Evolutionary conservation across 1,139 yeast species (phyloP).

Genomic region (Protomyces pachydermus): DNA sequence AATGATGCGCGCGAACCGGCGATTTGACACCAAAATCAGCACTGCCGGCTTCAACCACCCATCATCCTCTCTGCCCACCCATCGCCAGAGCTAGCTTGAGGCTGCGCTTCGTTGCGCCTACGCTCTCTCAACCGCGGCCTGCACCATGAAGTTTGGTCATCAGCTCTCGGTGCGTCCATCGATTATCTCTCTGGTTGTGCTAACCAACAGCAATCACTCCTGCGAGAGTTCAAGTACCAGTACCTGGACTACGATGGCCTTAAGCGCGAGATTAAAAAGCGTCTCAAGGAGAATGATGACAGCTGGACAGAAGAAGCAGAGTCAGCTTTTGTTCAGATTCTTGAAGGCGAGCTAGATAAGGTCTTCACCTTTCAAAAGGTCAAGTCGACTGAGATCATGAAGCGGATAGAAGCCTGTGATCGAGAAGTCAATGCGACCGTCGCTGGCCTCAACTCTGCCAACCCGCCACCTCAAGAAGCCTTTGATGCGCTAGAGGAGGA

Average conservation of each 20-base stretch:
- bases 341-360: slow-evolving; percentile 76
- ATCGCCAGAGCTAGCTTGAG: background rate
- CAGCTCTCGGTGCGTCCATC: slow-evolving; percentile 20
- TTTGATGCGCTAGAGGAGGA: slow-evolving; percentile 89
- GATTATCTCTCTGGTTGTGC: background rate
- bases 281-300: slow-evolving; percentile 31
- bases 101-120: background rate
- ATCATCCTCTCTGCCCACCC: background rate
- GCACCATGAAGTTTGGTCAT: slow-evolving; percentile 29
- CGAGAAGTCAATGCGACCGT: slow-evolving; percentile 56
- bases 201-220: slow-evolving; percentile 22
- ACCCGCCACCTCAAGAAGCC: slow-evolving; percentile 60
- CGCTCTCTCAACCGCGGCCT: background rate
- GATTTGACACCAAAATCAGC: background rate
- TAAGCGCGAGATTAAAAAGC: slow-evolving; percentile 35
- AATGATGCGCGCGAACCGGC: too few relatives aligned
- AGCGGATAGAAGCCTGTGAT: slow-evolving; percentile 70
- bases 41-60: background rate
- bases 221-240: slow-evolving; percentile 33
- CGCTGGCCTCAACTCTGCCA: slow-evolving; percentile 38
- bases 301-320: slow-evolving; percentile 67
- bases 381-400: slow-evolving; percentile 65
- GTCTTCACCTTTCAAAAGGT: slow-evolving; percentile 74
- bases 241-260: slow-evolving; percentile 35
- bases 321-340: slow-evolving; percentile 60